Evolutionary conservation across 1,284 basidiomycete genomes (phyloP).

Genomic region (Inonotus obliquus): DNA sequence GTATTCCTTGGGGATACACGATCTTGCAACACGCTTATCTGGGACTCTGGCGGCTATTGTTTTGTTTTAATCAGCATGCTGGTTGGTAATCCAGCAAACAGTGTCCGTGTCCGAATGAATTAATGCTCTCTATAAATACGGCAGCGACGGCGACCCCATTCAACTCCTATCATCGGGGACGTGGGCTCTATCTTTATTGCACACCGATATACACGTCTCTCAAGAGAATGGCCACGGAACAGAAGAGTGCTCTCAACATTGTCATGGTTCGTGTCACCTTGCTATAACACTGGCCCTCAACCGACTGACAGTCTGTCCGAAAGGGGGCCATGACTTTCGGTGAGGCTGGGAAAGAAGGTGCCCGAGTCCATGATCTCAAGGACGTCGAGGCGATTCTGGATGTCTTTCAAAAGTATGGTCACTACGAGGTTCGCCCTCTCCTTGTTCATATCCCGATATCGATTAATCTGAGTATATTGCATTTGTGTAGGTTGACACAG

Average conservation of each 20-base stretch:
- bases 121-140: too few species aligned
- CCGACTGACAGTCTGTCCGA: slow-evolving; percentile 1
- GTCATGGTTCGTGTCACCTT: slow-evolving; percentile 10
- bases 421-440: slow-evolving; percentile 25
- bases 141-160: too few species aligned
- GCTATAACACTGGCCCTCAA: background rate
- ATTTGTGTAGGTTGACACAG: slow-evolving; percentile 29
- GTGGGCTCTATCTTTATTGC: background rate
- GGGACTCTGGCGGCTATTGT: too few species aligned
- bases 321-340: slow-evolving; percentile 34
- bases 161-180: background rate
- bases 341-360: slow-evolving; percentile 25
- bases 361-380: slow-evolving; percentile 30
- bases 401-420: slow-evolving; percentile 34
- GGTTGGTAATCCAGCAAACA: too few species aligned
- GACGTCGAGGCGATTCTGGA: slow-evolving; percentile 32
- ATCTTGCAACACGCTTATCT: too few species aligned
- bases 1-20: too few species aligned
- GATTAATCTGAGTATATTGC: background rate
- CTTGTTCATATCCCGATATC: background rate
- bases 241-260: slow-evolving; percentile 14
- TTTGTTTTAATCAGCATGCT: too few species aligned
- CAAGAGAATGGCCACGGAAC: slow-evolving; percentile 1
- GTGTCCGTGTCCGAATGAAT: too few species aligned
- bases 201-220: background rate